phyloP scores from a whole-genome alignment of 2,329 filamentous ascomycete species.

The Penicillium aurantiogriseum region DNA sequence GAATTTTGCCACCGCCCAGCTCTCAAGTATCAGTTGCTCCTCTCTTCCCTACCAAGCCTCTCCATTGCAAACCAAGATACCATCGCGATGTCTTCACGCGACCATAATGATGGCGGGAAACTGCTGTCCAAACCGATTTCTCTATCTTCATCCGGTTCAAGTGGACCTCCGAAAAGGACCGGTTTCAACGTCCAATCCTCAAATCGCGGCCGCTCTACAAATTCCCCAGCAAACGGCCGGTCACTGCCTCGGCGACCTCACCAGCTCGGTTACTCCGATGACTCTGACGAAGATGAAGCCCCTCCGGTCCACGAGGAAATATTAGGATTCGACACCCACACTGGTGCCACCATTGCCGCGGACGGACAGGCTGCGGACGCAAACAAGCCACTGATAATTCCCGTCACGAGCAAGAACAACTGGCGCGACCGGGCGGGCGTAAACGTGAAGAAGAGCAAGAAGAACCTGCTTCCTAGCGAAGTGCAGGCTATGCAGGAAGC shows the following conservation, averaged over 20 bases:
- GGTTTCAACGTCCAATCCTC: conserved; percentile 35
- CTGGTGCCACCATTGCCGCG: conserved; percentile 40
- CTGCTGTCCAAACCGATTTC: conserved; percentile 37
- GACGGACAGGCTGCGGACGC: conserved; percentile 41
- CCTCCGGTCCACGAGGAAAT: conserved; percentile 47
- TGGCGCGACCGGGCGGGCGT: conserved; percentile 51
- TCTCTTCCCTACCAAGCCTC: neutral
- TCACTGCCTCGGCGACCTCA: conserved; percentile 33
- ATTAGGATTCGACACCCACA: conserved; percentile 53
- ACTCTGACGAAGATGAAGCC: conserved; percentile 51
- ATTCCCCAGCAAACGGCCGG: conserved; percentile 19
- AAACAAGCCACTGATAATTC: conserved; percentile 68
- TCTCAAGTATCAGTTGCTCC: conserved; percentile 12
- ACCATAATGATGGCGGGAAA: conserved; percentile 1
- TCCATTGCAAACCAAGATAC: neutral
- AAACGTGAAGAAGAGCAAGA: conserved; percentile 61
- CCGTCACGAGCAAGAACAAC: conserved; percentile 83
- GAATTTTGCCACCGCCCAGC: conserved; percentile 25
- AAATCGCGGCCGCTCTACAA: conserved; percentile 18
- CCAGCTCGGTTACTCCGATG: conserved; percentile 44
- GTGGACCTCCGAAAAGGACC: conserved; percentile 33
- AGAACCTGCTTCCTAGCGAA: conserved; percentile 59
- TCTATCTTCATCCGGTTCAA: conserved; percentile 41
- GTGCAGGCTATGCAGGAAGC: conserved; percentile 51
- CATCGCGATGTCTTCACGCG: conserved; percentile 21